Percentiles rank a stretch among this genome's conserved stretches.
Conservation (phyloP, 768 basidiomycete genomes). For the Holtermannia corniformis region DNA sequence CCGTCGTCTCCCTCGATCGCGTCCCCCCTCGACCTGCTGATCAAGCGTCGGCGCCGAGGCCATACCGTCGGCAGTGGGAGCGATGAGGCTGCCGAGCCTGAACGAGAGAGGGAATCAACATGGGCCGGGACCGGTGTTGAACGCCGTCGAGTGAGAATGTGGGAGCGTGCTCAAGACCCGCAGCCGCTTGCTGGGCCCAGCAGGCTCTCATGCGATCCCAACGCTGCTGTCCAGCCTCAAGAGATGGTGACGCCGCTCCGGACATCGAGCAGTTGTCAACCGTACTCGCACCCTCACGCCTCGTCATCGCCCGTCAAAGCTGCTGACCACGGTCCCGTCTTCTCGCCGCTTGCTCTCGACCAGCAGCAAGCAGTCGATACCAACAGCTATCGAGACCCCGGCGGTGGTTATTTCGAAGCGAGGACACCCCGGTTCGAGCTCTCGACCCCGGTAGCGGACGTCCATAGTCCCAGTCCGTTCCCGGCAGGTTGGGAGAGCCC, state of each 20-base stretch:
- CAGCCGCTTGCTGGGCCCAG: neutral
- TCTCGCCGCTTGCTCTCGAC: neutral
- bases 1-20: neutral
- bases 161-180: neutral
- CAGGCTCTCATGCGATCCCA: neutral
- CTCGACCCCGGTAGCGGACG: neutral
- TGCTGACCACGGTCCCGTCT: neutral
- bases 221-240: neutral
- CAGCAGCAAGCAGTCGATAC: neutral
- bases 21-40: neutral
- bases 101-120: neutral
- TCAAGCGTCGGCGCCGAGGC: neutral
- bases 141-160: neutral
- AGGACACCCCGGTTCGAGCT: neutral
- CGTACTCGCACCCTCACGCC: neutral
- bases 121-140: neutral
- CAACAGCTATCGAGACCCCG: neutral
- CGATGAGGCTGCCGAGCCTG: too few species aligned
- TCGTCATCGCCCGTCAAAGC: neutral
- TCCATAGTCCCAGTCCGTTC: neutral
- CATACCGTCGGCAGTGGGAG: neutral
- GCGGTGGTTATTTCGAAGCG: neutral
- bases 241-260: neutral
- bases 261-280: neutral
- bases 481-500: too few species aligned